Percentiles rank a stretch among this genome's conserved stretches.
Evolutionary conservation across 805 yeast species (phyloP).

Genomic region (Suhomyces sp.): DNA sequence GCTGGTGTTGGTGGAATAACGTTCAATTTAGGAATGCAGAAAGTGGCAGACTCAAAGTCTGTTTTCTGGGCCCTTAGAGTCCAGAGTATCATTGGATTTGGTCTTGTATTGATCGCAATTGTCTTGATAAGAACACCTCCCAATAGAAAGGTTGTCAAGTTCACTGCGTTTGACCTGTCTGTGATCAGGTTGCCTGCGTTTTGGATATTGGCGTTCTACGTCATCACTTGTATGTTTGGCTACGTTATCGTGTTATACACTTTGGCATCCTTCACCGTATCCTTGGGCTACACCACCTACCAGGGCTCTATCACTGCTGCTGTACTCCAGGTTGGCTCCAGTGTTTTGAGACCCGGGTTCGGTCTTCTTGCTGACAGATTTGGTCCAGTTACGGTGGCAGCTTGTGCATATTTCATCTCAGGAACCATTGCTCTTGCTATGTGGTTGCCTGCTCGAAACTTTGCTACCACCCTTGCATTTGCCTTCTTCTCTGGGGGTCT

Average conservation of each 20-base stretch:
- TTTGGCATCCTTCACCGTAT: conserved; percentile 23
- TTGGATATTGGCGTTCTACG: conserved; percentile 16
- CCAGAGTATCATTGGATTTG: conserved; percentile 14
- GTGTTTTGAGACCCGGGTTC: conserved; percentile 20
- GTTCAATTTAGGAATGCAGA: conserved; percentile 26
- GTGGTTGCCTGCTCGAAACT: conserved; percentile 26
- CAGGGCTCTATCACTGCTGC: conserved; percentile 27
- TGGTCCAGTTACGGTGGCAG: conserved; percentile 16
- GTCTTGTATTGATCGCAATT: conserved; percentile 9
- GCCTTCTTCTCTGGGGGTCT: conserved; percentile 17
- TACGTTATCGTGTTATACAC: conserved; percentile 25
- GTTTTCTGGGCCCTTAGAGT: conserved; percentile 25
- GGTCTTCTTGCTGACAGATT: conserved; percentile 18
- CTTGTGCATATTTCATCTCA: conserved; percentile 16
- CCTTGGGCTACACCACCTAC: conserved; percentile 21
- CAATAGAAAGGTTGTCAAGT: conserved; percentile 8
- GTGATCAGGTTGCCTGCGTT: conserved; percentile 15
- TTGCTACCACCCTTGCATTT: conserved; percentile 16
- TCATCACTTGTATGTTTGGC: conserved; percentile 23
- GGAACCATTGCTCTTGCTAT: conserved; percentile 21
- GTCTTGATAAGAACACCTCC: conserved; percentile 12
- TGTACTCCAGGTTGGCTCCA: conserved; percentile 23
- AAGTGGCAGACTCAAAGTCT: conserved; percentile 16
- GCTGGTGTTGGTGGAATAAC: conserved; percentile 24
- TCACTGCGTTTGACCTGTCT: conserved; percentile 14